phyloP scores from a whole-genome alignment of 1,284 basidiomycete species.

The Cryptococcus sp. region DNA sequence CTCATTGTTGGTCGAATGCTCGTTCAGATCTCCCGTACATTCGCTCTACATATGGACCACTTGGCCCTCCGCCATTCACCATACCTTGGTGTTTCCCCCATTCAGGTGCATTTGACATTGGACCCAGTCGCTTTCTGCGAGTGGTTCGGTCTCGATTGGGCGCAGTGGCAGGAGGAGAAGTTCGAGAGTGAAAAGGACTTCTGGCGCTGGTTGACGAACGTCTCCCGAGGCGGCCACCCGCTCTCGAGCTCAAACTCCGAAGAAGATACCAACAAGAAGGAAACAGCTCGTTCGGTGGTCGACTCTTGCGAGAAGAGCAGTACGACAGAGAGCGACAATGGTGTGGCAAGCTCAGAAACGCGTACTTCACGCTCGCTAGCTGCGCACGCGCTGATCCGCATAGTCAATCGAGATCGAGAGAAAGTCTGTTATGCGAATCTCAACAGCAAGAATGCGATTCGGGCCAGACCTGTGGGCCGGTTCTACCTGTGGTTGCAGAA shows the following conservation, averaged over 20 bases:
- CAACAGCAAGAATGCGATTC: neutral
- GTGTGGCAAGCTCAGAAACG: neutral
- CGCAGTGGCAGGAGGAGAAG: constrained; percentile 11
- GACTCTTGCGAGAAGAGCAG: neutral
- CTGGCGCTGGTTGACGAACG: constrained; percentile 30
- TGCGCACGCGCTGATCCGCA: neutral
- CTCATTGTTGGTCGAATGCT: constrained; percentile 15
- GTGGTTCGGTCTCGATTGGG: constrained; percentile 36
- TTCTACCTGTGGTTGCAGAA: constrained; percentile 15
- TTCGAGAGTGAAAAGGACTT: constrained; percentile 25
- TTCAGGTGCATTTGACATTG: constrained; percentile 29
- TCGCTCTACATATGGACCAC: constrained; percentile 21
- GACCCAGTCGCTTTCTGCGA: constrained; percentile 26
- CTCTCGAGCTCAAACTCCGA: no score
- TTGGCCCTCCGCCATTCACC: constrained; percentile 29
- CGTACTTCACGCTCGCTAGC: neutral
- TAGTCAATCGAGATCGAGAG: neutral
- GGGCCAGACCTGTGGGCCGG: constrained; percentile 6
- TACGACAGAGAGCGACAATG: neutral
- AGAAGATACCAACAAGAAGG: no score
- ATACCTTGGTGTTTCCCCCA: constrained; percentile 22
- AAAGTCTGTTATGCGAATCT: neutral
- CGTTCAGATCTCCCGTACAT: constrained; percentile 13
- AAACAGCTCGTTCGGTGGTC: no score
- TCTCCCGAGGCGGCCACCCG: neutral